phyloP scores from a whole-genome alignment of 2,329 filamentous ascomycete species.

The Aspergillus neoniger region DNA sequence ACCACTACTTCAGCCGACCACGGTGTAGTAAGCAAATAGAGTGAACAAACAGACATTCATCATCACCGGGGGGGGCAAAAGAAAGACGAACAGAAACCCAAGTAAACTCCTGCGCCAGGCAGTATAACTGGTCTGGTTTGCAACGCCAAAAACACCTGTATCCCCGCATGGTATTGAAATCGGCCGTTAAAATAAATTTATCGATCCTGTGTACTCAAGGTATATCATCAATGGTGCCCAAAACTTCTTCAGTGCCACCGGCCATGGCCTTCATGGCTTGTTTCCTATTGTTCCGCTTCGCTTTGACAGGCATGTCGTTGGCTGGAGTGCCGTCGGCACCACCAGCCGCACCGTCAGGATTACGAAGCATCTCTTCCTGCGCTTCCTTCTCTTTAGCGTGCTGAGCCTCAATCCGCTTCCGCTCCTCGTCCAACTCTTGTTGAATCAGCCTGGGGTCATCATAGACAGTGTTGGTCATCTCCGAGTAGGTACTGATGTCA shows the following conservation, averaged over 20 bases:
- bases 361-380: constrained; percentile 46
- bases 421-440: constrained; percentile 47
- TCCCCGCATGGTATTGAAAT: constrained; percentile 4
- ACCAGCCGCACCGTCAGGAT: constrained; percentile 37
- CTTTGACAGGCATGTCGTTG: constrained; percentile 32
- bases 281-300: constrained; percentile 35
- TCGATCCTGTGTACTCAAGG: constrained; percentile 19
- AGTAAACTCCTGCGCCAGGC: constrained; percentile 5
- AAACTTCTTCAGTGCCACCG: constrained; percentile 44
- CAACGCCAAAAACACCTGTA: constrained; percentile 14
- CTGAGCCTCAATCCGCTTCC: constrained; percentile 49
- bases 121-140: background rate
- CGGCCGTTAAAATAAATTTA: constrained; percentile 5
- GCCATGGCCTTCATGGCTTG: constrained; percentile 27
- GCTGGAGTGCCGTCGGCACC: constrained; percentile 29
- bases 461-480: constrained; percentile 49
- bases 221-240: constrained; percentile 43
- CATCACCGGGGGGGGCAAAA: background rate
- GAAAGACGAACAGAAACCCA: background rate
- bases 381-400: constrained; percentile 48
- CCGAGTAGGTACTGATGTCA: constrained; percentile 47
- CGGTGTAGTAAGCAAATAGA: background rate
- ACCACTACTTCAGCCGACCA: background rate
- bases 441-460: constrained; percentile 45
- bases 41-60: constrained; percentile 3